Percentiles rank a stretch among this genome's conserved stretches.
Evolutionary conservation across 2,329 filamentous ascomycete genomes (phyloP).

Genomic region (Fusarium decemcellulare): DNA sequence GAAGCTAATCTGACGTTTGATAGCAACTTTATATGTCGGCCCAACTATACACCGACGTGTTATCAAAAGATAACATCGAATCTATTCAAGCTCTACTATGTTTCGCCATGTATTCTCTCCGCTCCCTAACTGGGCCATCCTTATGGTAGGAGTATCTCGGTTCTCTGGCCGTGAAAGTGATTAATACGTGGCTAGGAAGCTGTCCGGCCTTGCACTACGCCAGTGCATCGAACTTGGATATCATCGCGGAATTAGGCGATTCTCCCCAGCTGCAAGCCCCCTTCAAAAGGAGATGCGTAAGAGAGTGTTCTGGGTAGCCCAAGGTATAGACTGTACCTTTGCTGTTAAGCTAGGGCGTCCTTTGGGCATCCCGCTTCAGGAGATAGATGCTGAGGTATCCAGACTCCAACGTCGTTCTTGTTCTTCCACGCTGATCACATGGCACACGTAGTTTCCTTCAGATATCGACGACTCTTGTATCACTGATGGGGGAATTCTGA

Average conservation of each 20-base stretch:
- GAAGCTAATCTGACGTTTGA: too few species aligned
- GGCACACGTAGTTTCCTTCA: neutral
- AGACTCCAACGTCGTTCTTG: too few species aligned
- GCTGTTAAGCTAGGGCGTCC: slow-evolving; percentile 19
- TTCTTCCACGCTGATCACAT: too few species aligned
- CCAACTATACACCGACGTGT: slow-evolving; percentile 34
- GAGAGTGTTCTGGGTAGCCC: slow-evolving; percentile 22
- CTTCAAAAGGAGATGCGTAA: slow-evolving; percentile 21
- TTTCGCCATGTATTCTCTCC: slow-evolving; percentile 49
- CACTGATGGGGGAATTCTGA: slow-evolving; percentile 1
- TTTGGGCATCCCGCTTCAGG: slow-evolving; percentile 6
- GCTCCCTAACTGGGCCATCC: slow-evolving; percentile 9
- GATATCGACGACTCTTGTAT: slow-evolving; percentile 18
- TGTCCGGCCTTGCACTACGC: slow-evolving; percentile 21
- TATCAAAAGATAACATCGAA: slow-evolving; percentile 47
- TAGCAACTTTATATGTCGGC: slow-evolving; percentile 39
- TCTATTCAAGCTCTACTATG: slow-evolving; percentile 52
- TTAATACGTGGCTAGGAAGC: slow-evolving; percentile 11
- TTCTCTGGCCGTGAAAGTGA: too few species aligned
- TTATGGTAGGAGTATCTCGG: neutral
- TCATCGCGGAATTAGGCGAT: slow-evolving; percentile 10
- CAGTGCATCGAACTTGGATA: slow-evolving; percentile 33
- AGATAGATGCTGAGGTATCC: slow-evolving; percentile 23
- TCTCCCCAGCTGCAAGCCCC: neutral
- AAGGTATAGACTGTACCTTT: slow-evolving; percentile 10